phyloP scores from a whole-genome alignment of 2,329 filamentous ascomycete genomes.

The Phyllosticta paracitricarpa region DNA sequence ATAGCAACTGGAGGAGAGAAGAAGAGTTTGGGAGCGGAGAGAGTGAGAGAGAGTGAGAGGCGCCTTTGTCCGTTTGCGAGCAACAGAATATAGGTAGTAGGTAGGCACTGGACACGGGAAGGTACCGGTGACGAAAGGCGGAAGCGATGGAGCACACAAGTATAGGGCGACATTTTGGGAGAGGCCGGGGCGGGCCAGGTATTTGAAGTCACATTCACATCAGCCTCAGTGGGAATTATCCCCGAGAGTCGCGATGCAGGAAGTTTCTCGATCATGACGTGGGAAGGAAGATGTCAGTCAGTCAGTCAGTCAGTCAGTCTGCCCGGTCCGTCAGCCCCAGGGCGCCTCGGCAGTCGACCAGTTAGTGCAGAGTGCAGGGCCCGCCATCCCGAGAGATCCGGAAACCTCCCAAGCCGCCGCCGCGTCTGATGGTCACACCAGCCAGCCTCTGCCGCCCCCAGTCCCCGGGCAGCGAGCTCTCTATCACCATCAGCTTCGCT shows the following conservation, averaged over 20 bases:
- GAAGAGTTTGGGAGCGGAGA: background rate
- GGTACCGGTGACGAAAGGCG: background rate
- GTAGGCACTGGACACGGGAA: background rate
- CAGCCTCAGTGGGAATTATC: background rate
- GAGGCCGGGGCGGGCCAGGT: background rate
- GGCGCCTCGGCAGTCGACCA: background rate
- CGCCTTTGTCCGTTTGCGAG: background rate
- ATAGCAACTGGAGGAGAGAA: background rate
- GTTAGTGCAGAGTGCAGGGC: background rate
- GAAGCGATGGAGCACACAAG: no score
- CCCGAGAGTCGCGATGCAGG: background rate
- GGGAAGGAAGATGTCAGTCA: background rate
- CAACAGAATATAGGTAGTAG: background rate
- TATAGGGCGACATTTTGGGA: no score
- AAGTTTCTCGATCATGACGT: slow-evolving; percentile 9
- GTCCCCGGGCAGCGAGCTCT: background rate
- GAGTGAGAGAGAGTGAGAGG: background rate
- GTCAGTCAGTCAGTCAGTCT: no score
- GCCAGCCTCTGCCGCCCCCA: background rate
- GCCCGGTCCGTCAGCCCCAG: background rate
- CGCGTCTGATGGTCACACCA: background rate
- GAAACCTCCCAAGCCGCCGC: background rate
- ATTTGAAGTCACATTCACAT: background rate
- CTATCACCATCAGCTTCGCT: background rate
- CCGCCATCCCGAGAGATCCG: background rate